Percentiles rank a stretch among this genome's conserved stretches.
phyloP scores from a whole-genome alignment of 1,284 basidiomycete genomes.

The Puccinia horiana region DNA sequence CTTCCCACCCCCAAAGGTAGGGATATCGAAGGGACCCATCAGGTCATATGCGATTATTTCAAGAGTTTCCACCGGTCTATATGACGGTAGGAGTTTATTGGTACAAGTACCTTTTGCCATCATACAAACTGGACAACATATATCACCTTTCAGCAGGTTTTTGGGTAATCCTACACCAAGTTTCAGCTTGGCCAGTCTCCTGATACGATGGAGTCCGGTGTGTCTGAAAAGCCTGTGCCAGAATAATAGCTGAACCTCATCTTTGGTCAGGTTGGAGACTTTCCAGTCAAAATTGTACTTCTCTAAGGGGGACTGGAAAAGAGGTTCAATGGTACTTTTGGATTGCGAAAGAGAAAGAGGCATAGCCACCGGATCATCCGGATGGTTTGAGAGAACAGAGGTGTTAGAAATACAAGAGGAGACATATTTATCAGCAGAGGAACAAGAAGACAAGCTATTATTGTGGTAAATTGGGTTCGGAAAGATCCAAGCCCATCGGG shows the following conservation, averaged over 20 bases:
- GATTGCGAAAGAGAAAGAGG: too few species aligned
- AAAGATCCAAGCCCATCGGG: background rate
- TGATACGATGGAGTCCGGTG: background rate
- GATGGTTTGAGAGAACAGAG: background rate
- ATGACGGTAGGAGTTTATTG: background rate
- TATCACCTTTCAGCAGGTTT: background rate
- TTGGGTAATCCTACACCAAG: background rate
- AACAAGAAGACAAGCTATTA: background rate
- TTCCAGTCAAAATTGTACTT: background rate
- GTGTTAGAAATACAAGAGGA: background rate
- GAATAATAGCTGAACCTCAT: background rate
- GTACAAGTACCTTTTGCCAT: background rate
- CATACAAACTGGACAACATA: background rate
- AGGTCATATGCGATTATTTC: constrained; percentile 21
- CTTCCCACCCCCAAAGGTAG: background rate
- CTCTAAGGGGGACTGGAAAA: background rate
- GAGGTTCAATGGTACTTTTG: too few species aligned
- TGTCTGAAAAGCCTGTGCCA: background rate
- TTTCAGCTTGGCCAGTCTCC: background rate
- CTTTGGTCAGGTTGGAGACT: background rate
- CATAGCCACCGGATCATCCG: too few species aligned
- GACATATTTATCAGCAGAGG: background rate
- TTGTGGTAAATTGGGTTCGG: background rate
- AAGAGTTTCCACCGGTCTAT: background rate
- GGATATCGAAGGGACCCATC: constrained; percentile 34